phyloP scores from a whole-genome alignment of 2,329 filamentous ascomycete genomes.

The Westerdykella sp. region DNA sequence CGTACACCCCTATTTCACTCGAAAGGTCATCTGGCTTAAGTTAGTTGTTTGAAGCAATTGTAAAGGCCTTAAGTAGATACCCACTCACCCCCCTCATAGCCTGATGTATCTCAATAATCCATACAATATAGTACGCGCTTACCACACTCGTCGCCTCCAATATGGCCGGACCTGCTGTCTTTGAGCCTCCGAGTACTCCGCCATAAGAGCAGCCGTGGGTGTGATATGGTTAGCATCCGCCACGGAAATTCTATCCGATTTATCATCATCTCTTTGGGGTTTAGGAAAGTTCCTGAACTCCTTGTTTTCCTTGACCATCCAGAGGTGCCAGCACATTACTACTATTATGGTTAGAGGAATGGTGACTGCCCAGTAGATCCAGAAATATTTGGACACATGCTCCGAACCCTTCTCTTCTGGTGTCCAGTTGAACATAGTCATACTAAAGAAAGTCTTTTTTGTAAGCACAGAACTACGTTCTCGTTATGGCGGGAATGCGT shows the following conservation, averaged over 20 bases:
- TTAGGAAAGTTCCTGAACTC: not conserved
- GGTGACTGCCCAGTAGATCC: slow-evolving; percentile 10
- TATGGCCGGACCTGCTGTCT: too few relatives aligned
- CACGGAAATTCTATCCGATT: too few relatives aligned
- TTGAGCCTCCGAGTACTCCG: too few relatives aligned
- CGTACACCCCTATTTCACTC: too few relatives aligned
- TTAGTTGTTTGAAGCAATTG: too few relatives aligned
- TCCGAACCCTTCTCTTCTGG: not conserved
- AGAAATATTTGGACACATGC: slow-evolving; percentile 5
- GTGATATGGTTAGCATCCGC: not conserved
- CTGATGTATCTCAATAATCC: too few relatives aligned
- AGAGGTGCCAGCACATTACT: slow-evolving; percentile 3
- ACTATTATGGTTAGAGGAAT: slow-evolving; percentile 6
- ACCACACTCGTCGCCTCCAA: too few relatives aligned
- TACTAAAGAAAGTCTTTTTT: slow-evolving; percentile 6
- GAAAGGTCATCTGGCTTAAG: too few relatives aligned
- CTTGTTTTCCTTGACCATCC: slow-evolving; percentile 4
- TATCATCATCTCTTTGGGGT: too few relatives aligned
- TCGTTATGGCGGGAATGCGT: not conserved
- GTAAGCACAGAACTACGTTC: not conserved
- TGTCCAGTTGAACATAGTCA: slow-evolving; percentile 9
- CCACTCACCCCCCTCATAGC: too few relatives aligned
- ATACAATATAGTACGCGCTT: too few relatives aligned
- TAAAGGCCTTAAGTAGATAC: too few relatives aligned
- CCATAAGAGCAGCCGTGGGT: not conserved